These are phyloP conservation scores for Serpula lacrymans DNA, from an alignment of 768 basidiomycete species.

Conservation along the genomic window DNA sequence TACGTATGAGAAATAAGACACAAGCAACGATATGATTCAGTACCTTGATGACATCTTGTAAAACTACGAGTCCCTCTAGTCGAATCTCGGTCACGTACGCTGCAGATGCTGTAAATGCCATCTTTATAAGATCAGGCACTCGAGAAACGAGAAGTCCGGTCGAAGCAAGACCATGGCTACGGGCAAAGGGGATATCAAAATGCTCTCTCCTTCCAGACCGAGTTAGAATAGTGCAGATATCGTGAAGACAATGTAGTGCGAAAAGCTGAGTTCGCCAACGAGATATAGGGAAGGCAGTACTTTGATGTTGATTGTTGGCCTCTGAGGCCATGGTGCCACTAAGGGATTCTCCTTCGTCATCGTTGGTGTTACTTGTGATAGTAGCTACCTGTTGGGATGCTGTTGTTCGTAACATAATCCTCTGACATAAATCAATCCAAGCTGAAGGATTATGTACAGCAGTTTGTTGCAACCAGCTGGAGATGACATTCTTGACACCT, in stretches of 20 bases:
- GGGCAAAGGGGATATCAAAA: conserved; percentile 72
- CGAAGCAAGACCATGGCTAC: conserved; percentile 51
- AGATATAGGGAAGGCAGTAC: conserved; percentile 49
- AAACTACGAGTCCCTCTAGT: conserved; percentile 82
- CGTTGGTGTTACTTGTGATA: conserved; percentile 55
- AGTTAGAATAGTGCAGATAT: conserved; percentile 75
- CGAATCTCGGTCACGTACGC: conserved; percentile 96
- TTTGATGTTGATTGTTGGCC: conserved; percentile 22
- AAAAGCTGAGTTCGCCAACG: conserved; percentile 97
- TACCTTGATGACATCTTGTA: conserved; percentile 92
- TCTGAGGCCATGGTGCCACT: conserved; percentile 55
- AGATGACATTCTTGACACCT: conserved; percentile 90
- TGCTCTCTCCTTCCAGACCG: conserved; percentile 78
- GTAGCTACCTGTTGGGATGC: conserved; percentile 75
- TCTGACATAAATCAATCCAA: conserved; percentile 97
- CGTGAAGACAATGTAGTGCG: conserved; percentile 87
- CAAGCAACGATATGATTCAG: background rate
- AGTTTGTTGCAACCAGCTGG: conserved; percentile 93
- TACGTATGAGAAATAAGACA: conserved; percentile 6
- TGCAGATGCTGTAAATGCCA: conserved; percentile 97
- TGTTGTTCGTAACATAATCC: conserved; percentile 94
- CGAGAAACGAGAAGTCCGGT: conserved; percentile 75
- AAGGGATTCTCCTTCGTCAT: conserved; percentile 94
- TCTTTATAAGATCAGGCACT: conserved; percentile 90
- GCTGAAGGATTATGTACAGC: conserved; percentile 90